Conservation (phyloP, 345 rosid genomes). For the Excoecaria agallocha region DNA sequence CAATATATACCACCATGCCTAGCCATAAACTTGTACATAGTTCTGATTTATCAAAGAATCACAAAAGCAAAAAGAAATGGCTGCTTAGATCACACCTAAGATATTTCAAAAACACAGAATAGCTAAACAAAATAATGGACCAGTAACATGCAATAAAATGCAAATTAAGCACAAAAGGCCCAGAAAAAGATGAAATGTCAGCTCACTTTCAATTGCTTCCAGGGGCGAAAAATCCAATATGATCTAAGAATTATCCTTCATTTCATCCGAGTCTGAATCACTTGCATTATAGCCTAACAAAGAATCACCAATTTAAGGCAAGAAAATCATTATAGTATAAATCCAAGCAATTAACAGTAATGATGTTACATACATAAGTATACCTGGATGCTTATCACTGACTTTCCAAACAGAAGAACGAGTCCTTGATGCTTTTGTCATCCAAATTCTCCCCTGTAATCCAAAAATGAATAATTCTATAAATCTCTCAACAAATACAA, state of each 20-base stretch:
- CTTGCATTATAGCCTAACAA: slow-evolving; percentile 82
- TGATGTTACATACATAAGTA: not conserved
- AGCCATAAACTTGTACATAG: not conserved
- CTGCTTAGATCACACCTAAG: not conserved
- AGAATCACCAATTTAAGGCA: slow-evolving; percentile 8
- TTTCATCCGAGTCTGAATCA: slow-evolving; percentile 86
- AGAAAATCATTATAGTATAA: not conserved
- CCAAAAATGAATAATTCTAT: not conserved
- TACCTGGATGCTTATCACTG: slow-evolving; percentile 88
- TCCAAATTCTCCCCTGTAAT: slow-evolving; percentile 78
- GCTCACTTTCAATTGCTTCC: slow-evolving; percentile 33
- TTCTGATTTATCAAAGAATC: not conserved
- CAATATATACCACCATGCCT: not conserved
- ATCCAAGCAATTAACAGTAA: not conserved
- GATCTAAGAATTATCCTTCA: slow-evolving; percentile 41
- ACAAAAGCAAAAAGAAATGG: not conserved
- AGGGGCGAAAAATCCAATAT: slow-evolving; percentile 3
- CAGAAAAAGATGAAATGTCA: slow-evolving; percentile 1
- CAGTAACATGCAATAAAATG: not conserved
- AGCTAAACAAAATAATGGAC: not conserved
- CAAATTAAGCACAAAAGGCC: not conserved
- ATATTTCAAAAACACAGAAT: not conserved
- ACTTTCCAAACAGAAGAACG: slow-evolving; percentile 89
- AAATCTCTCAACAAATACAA: not conserved
- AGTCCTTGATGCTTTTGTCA: slow-evolving; percentile 72